phyloP scores from a whole-genome alignment of 2,329 filamentous ascomycete species.

The Cadophora sp. region DNA sequence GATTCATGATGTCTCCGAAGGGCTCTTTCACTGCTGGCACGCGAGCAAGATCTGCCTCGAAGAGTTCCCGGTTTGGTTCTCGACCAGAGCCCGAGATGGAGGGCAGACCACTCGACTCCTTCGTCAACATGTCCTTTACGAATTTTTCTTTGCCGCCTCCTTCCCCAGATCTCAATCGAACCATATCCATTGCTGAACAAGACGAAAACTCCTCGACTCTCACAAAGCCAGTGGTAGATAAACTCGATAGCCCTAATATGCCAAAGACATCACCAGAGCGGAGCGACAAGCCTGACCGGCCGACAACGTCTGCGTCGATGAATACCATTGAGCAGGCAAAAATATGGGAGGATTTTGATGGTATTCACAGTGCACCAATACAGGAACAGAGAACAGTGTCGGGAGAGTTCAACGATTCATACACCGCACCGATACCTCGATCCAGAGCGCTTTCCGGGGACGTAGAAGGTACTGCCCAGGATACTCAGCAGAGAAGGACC shows the following conservation, averaged over 20 bases:
- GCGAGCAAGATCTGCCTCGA: conserved; percentile 61
- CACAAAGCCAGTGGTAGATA: conserved; percentile 35
- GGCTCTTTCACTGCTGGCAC: conserved; percentile 59
- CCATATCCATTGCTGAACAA: conserved; percentile 39
- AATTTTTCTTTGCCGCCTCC: conserved; percentile 30
- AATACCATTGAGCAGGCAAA: conserved; percentile 68
- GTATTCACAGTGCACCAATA: conserved; percentile 65
- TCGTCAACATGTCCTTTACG: conserved; percentile 37
- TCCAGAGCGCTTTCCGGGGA: not conserved
- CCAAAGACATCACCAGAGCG: conserved; percentile 16
- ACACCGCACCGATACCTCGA: not conserved
- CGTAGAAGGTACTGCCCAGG: not conserved
- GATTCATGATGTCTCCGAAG: conserved; percentile 71
- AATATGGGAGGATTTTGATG: conserved; percentile 83
- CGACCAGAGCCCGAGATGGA: conserved; percentile 45
- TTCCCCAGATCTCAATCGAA: conserved; percentile 34
- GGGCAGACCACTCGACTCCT: conserved; percentile 43
- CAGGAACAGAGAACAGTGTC: conserved; percentile 6
- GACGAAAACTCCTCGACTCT: conserved; percentile 38
- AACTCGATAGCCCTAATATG: conserved; percentile 26
- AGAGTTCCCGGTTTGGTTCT: conserved; percentile 49
- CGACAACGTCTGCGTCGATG: conserved; percentile 39
- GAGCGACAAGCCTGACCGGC: conserved; percentile 32
- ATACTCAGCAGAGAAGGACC: conserved; percentile 26
- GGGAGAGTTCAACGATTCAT: conserved; percentile 18